These are phyloP conservation scores for Yarrowia bubula DNA, from an alignment of 805 yeast genomes.

Conservation along the genomic window DNA sequence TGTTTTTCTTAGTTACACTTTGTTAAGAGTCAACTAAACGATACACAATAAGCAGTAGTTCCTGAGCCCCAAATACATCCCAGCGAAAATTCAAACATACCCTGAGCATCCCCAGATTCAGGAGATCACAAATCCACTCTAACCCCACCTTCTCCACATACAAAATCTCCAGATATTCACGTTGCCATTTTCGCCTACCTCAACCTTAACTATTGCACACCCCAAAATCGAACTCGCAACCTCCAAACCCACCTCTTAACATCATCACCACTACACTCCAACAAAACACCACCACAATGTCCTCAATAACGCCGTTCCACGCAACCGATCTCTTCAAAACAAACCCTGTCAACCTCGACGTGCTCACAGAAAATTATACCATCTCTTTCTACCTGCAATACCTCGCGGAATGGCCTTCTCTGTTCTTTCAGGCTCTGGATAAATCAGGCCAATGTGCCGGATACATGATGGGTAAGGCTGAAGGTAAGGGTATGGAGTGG, in stretches of 20 bases:
- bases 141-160: too few species aligned
- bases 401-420: conserved; percentile 79
- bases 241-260: not conserved
- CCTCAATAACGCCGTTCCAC: conserved; percentile 82
- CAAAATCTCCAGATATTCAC: too few species aligned
- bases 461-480: conserved; percentile 89
- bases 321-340: conserved; percentile 77
- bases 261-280: not conserved
- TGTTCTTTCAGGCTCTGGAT: conserved; percentile 70
- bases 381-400: conserved; percentile 81
- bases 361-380: conserved; percentile 88
- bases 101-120: too few species aligned
- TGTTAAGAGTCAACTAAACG: too few species aligned
- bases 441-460: conserved; percentile 44
- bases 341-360: conserved; percentile 79
- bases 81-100: too few species aligned
- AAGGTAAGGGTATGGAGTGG: conserved; percentile 83
- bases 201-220: too few species aligned
- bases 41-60: too few species aligned
- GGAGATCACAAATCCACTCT: too few species aligned
- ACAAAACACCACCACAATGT: conserved; percentile 51
- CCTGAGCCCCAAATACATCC: too few species aligned
- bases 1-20: too few species aligned
- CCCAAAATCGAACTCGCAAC: conserved; percentile 1
- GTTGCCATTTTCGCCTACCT: too few species aligned